Evolutionary conservation across 1,284 basidiomycete genomes (phyloP), one percentile per base, ranked within the genome.

Genomic region (Golubevia pallescens): DNA sequence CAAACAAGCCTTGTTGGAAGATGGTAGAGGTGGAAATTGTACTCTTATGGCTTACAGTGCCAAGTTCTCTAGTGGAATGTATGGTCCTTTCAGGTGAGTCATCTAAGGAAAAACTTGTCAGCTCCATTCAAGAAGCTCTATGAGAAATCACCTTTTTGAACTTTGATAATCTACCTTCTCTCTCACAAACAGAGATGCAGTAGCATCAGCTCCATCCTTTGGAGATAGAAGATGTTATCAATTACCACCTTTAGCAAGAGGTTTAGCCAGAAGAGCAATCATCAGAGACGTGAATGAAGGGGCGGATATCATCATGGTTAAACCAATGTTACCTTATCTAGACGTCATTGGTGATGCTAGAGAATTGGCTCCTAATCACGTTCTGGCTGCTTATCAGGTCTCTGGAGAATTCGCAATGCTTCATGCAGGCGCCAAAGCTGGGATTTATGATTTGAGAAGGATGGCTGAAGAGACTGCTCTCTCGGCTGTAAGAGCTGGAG

Each of bases 221-320:
- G 97, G 97, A 20, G 90, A 99, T 87, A 90, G 96, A 66, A 96
- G 97, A 87, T 98, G 96, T 87, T 99, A 99, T 86, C 97, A 99
- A 86, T 90, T 99, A 0, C 96, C 96, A 0, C 92, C 94, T 0
- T 87, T 90, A 21, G 95, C 91, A 20, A 92, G 93, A 69, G 95
- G 95, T 6, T 90, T 99, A 38, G 97, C 97, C 0, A 90, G 93
- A 28, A 90, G 97, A 63, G 97, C 97, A 0, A 93, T 99, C 61
- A 56, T 56, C 54, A 21, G 54, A 51, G 97, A 99, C 85, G 89
- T 90, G 0, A 87, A 85, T n/a, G 96, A 99, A 87, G 97, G 97
- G 21, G 97, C 97, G 16, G 97, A 99, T 85, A 93, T 99, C 76
- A 91, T 99, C 83, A 99, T 99, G 96, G 94, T 99, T 84, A 99